Conservation (phyloP, 352 stramenopile genomes). For the Phytopythium litorale region DNA sequence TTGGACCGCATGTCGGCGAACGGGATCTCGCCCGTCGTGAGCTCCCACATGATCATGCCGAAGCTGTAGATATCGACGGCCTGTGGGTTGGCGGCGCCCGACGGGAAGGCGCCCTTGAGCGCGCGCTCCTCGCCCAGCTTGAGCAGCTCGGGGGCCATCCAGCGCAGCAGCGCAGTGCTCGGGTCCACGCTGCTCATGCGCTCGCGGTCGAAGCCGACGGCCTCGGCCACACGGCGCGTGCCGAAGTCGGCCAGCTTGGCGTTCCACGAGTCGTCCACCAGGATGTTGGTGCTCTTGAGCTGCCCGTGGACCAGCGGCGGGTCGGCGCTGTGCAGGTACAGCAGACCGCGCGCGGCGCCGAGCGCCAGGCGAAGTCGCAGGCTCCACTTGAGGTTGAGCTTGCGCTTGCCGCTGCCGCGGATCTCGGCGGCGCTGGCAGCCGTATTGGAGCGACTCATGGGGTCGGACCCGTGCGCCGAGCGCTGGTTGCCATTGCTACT, state of each 20-base stretch:
- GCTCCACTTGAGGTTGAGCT: conserved; percentile 74
- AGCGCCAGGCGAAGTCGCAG: conserved; percentile 77
- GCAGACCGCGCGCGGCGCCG: conserved; percentile 65
- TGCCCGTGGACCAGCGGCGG: conserved; percentile 81
- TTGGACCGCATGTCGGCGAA: conserved; percentile 67
- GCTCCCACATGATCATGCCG: conserved; percentile 86
- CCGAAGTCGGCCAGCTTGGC: conserved; percentile 87
- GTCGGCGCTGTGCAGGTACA: conserved; percentile 84
- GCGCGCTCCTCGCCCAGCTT: conserved; percentile 74
- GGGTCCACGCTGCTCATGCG: conserved; percentile 56
- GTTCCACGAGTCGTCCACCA: conserved; percentile 88
- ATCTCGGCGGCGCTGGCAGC: conserved; percentile 11
- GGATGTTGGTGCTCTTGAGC: conserved; percentile 87
- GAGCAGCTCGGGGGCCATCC: conserved; percentile 76
- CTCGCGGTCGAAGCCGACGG: conserved; percentile 68
- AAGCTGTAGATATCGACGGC: conserved; percentile 88
- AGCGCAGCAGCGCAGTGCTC: conserved; percentile 56
- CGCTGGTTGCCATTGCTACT: not conserved
- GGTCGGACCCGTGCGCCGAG: not conserved
- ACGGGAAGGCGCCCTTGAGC: conserved; percentile 54
- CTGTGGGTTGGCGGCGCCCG: conserved; percentile 47
- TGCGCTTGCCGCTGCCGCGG: conserved; percentile 35
- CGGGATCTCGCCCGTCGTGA: conserved; percentile 78
- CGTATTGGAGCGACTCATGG: conserved; percentile 2
- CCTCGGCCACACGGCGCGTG: conserved; percentile 72